These are phyloP conservation scores for Boletus fagicola DNA, from an alignment of 768 basidiomycete genomes.

Conservation along the genomic window DNA sequence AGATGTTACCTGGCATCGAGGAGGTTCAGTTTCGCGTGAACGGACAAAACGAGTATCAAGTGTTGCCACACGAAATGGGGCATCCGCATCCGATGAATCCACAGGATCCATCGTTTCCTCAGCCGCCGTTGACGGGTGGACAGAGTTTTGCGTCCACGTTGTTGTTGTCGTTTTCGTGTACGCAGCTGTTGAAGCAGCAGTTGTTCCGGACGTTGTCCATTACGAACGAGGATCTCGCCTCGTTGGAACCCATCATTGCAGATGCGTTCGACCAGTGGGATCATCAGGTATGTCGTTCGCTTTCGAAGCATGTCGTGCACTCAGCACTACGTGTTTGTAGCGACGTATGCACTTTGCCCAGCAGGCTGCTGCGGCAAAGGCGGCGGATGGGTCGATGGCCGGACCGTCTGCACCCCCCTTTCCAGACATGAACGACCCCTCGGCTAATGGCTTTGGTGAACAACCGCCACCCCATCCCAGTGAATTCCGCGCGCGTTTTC, in stretches of 20 bases:
- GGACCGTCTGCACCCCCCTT: slow-evolving; percentile 33
- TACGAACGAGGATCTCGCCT: slow-evolving; percentile 76
- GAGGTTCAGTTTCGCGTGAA: slow-evolving; percentile 64
- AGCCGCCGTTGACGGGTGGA: slow-evolving; percentile 50
- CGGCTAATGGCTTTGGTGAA: slow-evolving; percentile 27
- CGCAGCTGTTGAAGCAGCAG: slow-evolving; percentile 71
- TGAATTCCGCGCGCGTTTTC: slow-evolving; percentile 68
- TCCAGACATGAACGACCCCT: slow-evolving; percentile 34
- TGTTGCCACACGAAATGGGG: slow-evolving; percentile 37
- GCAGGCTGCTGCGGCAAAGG: slow-evolving; percentile 35
- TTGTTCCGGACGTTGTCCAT: slow-evolving; percentile 69
- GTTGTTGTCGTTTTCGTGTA: slow-evolving; percentile 72
- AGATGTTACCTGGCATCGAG: slow-evolving; percentile 61
- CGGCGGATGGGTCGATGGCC: slow-evolving; percentile 27
- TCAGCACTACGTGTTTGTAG: slow-evolving; percentile 25
- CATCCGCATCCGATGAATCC: slow-evolving; percentile 36
- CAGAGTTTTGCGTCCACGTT: slow-evolving; percentile 80
- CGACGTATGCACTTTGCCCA: slow-evolving; percentile 48
- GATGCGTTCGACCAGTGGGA: slow-evolving; percentile 89
- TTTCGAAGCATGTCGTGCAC: not conserved
- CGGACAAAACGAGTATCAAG: slow-evolving; percentile 40
- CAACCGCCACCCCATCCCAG: slow-evolving; percentile 36
- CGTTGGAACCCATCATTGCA: slow-evolving; percentile 76
- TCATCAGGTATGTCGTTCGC: slow-evolving; percentile 54
- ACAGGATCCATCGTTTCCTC: slow-evolving; percentile 64